phyloP scores from a whole-genome alignment of 2,329 filamentous ascomycete genomes.

The Penicillium oxalicum region DNA sequence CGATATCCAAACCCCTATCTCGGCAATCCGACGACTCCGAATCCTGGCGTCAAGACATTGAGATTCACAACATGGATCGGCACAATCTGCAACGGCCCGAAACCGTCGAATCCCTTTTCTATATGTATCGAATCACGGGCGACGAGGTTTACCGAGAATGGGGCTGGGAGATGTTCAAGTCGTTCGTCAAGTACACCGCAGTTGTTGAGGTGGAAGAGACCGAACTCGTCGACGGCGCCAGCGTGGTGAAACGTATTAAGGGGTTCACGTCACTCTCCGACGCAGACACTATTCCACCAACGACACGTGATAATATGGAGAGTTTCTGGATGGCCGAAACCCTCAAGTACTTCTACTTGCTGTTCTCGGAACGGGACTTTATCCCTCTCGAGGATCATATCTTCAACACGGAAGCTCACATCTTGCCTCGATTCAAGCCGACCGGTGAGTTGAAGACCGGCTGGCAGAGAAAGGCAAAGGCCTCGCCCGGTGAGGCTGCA shows the following conservation, averaged over 20 bases:
- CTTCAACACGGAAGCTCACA: constrained; percentile 93
- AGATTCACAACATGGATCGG: constrained; percentile 71
- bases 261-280: constrained; percentile 79
- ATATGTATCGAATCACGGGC: constrained; percentile 97
- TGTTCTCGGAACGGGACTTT: constrained; percentile 79
- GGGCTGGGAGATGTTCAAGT: constrained; percentile 98
- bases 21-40: constrained; percentile 21
- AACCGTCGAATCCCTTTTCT: constrained; percentile 92
- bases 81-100: constrained; percentile 95
- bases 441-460: constrained; percentile 41
- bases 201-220: constrained; percentile 58
- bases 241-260: constrained; percentile 24
- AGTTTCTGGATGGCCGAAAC: constrained; percentile 99
- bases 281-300: constrained; percentile 65
- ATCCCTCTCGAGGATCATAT: constrained; percentile 82
- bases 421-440: constrained; percentile 80
- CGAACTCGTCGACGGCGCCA: constrained; percentile 4
- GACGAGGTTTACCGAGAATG: constrained; percentile 85
- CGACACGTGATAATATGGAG: constrained; percentile 85
- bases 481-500: neutral
- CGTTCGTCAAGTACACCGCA: constrained; percentile 78
- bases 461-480: constrained; percentile 29
- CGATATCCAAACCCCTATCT: constrained; percentile 33
- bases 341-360: constrained; percentile 92
- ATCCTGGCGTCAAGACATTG: constrained; percentile 70